Conservation (phyloP, 2,329 filamentous ascomycete genomes). For the Fusarium chaquense region DNA sequence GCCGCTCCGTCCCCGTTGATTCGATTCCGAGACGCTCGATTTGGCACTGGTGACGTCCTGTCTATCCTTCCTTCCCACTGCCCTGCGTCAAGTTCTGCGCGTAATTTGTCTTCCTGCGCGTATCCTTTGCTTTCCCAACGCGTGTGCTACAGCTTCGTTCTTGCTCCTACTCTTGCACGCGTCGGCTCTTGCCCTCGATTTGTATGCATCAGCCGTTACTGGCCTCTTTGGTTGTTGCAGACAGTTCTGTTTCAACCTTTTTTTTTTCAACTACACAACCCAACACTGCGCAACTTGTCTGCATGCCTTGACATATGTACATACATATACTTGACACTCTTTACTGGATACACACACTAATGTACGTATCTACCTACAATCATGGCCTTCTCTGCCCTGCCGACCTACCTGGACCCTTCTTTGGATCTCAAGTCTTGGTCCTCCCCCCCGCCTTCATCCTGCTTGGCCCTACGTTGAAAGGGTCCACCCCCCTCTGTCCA, state of each 20-base stretch:
- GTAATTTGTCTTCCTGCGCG: constrained; percentile 38
- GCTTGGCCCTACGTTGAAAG: constrained; percentile 29
- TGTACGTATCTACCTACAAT: constrained; percentile 30
- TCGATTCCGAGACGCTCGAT: constrained; percentile 37
- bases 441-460: constrained; percentile 11
- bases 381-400: neutral
- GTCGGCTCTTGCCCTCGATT: constrained; percentile 34
- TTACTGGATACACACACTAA: constrained; percentile 27
- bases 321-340: constrained; percentile 28
- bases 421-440: constrained; percentile 34
- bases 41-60: constrained; percentile 27
- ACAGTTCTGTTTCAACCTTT: constrained; percentile 23
- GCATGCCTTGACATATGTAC: constrained; percentile 4
- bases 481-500: constrained; percentile 42
- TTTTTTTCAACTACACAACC: constrained; percentile 8
- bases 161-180: constrained; percentile 26
- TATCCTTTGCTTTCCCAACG: constrained; percentile 35
- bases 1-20: constrained; percentile 45
- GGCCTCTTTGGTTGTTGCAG: constrained; percentile 20
- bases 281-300: constrained; percentile 39
- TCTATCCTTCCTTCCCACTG: constrained; percentile 16
- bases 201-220: constrained; percentile 31
- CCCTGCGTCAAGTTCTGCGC: constrained; percentile 34
- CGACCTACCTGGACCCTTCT: neutral
- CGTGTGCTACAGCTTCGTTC: constrained; percentile 35